Conservation (phyloP, 768 basidiomycete genomes). For the Lactarius sanguifluus region DNA sequence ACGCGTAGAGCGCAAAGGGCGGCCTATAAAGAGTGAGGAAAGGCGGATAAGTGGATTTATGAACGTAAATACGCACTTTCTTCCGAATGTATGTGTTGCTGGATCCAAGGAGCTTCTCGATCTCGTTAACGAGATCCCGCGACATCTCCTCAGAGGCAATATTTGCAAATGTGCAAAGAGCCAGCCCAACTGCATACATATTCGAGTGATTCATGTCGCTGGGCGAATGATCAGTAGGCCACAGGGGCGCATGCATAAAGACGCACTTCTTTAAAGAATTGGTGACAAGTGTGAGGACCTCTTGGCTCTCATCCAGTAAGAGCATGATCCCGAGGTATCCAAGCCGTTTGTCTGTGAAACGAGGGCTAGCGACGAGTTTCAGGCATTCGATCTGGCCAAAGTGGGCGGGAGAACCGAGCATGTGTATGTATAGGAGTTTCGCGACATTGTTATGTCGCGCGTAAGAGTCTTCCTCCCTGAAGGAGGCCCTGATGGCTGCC, state of each 20-base stretch:
- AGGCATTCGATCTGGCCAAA: slow-evolving; percentile 99
- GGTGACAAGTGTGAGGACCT: slow-evolving; percentile 94
- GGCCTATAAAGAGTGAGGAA: slow-evolving; percentile 52
- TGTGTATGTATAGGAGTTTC: slow-evolving; percentile 97
- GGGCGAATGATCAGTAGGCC: slow-evolving; percentile 20
- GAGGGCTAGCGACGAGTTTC: slow-evolving; percentile 90
- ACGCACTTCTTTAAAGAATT: slow-evolving; percentile 97
- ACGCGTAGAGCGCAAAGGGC: slow-evolving; percentile 93
- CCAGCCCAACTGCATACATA: slow-evolving; percentile 97
- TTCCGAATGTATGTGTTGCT: slow-evolving; percentile 99
- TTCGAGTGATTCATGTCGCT: slow-evolving; percentile 99
- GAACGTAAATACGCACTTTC: slow-evolving; percentile 62
- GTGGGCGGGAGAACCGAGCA: slow-evolving; percentile 98
- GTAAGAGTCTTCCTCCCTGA: slow-evolving; percentile 95
- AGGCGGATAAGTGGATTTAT: not conserved
- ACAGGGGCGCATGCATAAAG: not conserved
- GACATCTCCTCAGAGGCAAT: slow-evolving; percentile 99
- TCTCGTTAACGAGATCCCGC: slow-evolving; percentile 94
- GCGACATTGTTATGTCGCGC: slow-evolving; percentile 96
- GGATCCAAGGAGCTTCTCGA: slow-evolving; percentile 94
- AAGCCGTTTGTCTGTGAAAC: slow-evolving; percentile 93
- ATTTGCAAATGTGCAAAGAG: slow-evolving; percentile 97
- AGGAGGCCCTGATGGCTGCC: slow-evolving; percentile 93
- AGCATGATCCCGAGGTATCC: slow-evolving; percentile 99
- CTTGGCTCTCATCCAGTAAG: slow-evolving; percentile 94